Base-by-base conservation (phyloP, 192 early-diverging fungal genomes). In the Rhizoclosmatium globosum region DNA sequence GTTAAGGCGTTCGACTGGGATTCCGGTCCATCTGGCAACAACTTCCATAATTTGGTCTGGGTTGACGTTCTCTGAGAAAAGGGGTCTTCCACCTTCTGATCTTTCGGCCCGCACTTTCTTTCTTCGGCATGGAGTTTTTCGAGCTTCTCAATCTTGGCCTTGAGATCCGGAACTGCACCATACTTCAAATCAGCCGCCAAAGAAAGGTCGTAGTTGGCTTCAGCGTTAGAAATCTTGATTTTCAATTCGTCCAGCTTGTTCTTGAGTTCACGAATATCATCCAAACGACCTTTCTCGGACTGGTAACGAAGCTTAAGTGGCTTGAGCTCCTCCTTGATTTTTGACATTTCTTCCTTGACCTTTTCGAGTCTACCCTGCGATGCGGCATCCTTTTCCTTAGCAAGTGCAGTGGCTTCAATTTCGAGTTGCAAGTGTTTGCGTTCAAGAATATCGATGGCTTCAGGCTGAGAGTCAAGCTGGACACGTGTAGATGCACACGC, bases 391-490 rank as follows among this genome's bases (percentile, higher is more conserved):
- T 97, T 97, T 80, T 99, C 98, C 86, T 97, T 97, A 59, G 86
- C 86, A 66, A 99, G 86, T 0, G 98, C 98, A 2, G 93, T 95
- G 47, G 93, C 93, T 86, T 99, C 98, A 68, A 99, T 93, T 83
- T 99, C 97, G 7, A 98, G 87, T 85, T 98, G 98, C 46, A 98
- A 85, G 69, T 92, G 89, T 47, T 92, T 92, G 50, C 98, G 94
- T 76, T 99, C 96, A n/a, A 99, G 88, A 2, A 92, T 89, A 84
- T 99, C 98, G 64, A 99, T 98, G 69, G 91, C 86, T 86, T 99
- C 98, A 3, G 98, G 98, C 78, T 97, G 94, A 6, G 96, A 95
- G 79, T 99, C 98, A 19, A 98, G 89, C 82, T 99, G 97, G 6
- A 99, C 97, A 41, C 96, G 93, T 2, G 92, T 92, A 84, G 96